Evolutionary conservation across 1,139 yeast species (phyloP).

Genomic region (Yamadazyma sp.): DNA sequence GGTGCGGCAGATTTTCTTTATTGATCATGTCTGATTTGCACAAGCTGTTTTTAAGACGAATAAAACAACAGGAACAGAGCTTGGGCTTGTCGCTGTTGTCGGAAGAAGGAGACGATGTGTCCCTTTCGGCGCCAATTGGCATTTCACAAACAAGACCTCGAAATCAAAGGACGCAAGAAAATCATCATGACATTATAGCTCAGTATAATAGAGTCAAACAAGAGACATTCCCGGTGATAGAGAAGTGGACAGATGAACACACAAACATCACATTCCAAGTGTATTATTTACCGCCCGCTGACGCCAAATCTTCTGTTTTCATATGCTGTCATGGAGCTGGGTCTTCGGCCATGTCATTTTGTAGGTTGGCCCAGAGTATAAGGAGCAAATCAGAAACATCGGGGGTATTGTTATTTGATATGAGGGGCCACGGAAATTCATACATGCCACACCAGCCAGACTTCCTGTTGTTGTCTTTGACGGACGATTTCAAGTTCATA

Average conservation of each 20-base stretch:
- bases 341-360: slow-evolving; percentile 79
- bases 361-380: slow-evolving; percentile 43
- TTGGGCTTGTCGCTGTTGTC: slow-evolving; percentile 33
- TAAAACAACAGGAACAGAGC: slow-evolving; percentile 37
- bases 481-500: slow-evolving; percentile 55
- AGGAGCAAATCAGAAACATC: slow-evolving; percentile 25
- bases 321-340: slow-evolving; percentile 95
- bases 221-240: slow-evolving; percentile 15
- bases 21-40: slow-evolving; percentile 48
- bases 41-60: slow-evolving; percentile 36
- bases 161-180: slow-evolving; percentile 14
- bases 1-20: not conserved
- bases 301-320: slow-evolving; percentile 48
- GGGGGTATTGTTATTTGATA: slow-evolving; percentile 73
- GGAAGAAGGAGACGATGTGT: slow-evolving; percentile 24
- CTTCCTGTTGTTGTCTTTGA: slow-evolving; percentile 52
- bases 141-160: no score
- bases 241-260: slow-evolving; percentile 11
- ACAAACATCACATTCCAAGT: slow-evolving; percentile 40
- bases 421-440: slow-evolving; percentile 75
- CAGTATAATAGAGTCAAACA: slow-evolving; percentile 8
- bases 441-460: slow-evolving; percentile 23
- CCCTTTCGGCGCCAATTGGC: no score
- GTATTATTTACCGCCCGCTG: slow-evolving; percentile 57
- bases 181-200: slow-evolving; percentile 22